phyloP scores from a whole-genome alignment of 2,329 filamentous ascomycete genomes.

The Elsinoe necatrix region DNA sequence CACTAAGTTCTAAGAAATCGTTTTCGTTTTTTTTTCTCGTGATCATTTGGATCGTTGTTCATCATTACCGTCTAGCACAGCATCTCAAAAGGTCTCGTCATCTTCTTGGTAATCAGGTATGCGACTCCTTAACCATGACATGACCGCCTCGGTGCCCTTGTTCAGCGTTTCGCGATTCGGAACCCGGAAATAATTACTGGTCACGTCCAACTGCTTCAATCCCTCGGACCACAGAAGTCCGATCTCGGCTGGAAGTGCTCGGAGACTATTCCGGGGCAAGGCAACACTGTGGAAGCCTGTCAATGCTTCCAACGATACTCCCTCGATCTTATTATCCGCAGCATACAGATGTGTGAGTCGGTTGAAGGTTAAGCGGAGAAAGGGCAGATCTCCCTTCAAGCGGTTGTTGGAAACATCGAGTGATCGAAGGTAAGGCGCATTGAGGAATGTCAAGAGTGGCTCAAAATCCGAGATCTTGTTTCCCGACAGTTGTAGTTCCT shows the following conservation, averaged over 20 bases:
- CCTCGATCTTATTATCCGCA: conserved; percentile 69
- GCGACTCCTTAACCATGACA: conserved; percentile 71
- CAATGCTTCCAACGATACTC: conserved; percentile 59
- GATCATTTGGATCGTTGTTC: not conserved
- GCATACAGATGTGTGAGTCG: conserved; percentile 61
- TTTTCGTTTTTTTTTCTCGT: not conserved
- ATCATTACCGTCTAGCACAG: not conserved
- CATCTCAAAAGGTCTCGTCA: conserved; percentile 17
- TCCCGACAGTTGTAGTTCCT: conserved; percentile 65
- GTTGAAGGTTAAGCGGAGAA: conserved; percentile 60
- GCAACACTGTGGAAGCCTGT: conserved; percentile 68
- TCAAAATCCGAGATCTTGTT: conserved; percentile 66
- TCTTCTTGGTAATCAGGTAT: conserved; percentile 46
- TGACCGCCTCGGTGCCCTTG: conserved; percentile 75
- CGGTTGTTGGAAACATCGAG: conserved; percentile 78
- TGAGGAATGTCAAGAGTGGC: conserved; percentile 56
- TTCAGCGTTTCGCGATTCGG: conserved; percentile 77
- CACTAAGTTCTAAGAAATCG: not conserved
- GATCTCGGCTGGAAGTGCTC: conserved; percentile 68
- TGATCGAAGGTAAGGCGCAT: conserved; percentile 66
- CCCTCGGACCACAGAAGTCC: conserved; percentile 63
- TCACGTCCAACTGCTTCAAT: conserved; percentile 63
- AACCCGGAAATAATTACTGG: conserved; percentile 79
- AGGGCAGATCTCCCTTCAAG: conserved; percentile 58
- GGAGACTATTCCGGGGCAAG: conserved; percentile 76